Evolutionary conservation across 345 rosid genomes (phyloP).

Genomic region (Limnanthes douglasii): DNA sequence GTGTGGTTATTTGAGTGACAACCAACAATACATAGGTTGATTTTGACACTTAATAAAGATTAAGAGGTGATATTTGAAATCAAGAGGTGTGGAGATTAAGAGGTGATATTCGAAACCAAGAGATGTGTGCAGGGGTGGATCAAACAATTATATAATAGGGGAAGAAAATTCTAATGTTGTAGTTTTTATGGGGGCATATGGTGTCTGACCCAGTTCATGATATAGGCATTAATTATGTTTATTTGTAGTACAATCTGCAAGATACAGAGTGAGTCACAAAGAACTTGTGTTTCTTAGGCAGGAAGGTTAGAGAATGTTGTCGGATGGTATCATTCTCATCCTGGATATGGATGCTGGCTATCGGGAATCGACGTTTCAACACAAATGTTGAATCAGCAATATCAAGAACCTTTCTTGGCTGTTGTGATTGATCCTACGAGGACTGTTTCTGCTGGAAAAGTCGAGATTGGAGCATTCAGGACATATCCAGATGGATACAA

Average conservation of each 20-base stretch:
- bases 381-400: slow-evolving; percentile 96
- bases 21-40: too few species aligned
- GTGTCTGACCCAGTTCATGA: too few species aligned
- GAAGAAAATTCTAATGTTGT: slow-evolving; percentile 3
- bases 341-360: slow-evolving; percentile 99
- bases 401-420: slow-evolving; percentile 92
- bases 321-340: slow-evolving; percentile 79
- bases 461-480: slow-evolving; percentile 97
- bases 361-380: slow-evolving; percentile 98
- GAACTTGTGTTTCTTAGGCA: slow-evolving; percentile 48
- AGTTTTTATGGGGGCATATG: not conserved
- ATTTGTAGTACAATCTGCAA: too few species aligned
- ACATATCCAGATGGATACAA: slow-evolving; percentile 93
- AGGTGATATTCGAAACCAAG: too few species aligned
- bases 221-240: not conserved
- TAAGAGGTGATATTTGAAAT: too few species aligned
- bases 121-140: too few species aligned
- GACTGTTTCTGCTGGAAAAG: slow-evolving; percentile 99
- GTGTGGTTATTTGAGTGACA: too few species aligned
- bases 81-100: too few species aligned
- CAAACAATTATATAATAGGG: too few species aligned
- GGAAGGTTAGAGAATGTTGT: slow-evolving; percentile 95
- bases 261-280: too few species aligned
- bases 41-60: too few species aligned
- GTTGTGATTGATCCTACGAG: slow-evolving; percentile 98